A percentile compares a stretch with the other conserved stretches of the same genome.
Conservation (phyloP, 1,284 basidiomycete genomes). For the Tilletia caries region DNA sequence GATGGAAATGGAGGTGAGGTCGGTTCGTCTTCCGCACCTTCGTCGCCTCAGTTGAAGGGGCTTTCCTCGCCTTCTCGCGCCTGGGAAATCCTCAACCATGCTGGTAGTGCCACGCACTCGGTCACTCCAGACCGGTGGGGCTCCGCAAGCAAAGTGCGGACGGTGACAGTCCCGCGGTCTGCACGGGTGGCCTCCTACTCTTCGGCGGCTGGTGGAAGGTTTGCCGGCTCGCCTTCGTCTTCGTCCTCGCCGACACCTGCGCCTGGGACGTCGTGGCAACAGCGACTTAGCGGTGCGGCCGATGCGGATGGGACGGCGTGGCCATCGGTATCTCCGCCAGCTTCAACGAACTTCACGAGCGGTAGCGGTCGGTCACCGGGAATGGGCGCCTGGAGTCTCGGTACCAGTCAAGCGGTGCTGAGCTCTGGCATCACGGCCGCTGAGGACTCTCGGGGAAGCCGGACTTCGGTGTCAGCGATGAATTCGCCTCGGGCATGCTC, state of each 20-base stretch:
- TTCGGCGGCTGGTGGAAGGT: conserved; percentile 12
- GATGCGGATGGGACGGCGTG: background rate
- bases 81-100: conserved; percentile 43
- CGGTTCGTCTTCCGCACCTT: conserved; percentile 14
- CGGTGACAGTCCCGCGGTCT: conserved; percentile 33
- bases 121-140: conserved; percentile 25
- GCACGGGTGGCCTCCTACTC: conserved; percentile 26
- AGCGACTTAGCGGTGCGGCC: background rate
- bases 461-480: background rate
- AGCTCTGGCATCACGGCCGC: background rate
- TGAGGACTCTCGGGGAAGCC: background rate
- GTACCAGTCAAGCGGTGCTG: conserved; percentile 1
- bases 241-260: background rate
- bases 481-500: no score
- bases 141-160: conserved; percentile 39
- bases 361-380: background rate
- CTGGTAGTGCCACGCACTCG: conserved; percentile 19
- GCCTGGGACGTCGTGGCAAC: no score
- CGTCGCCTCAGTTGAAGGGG: conserved; percentile 28
- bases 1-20: background rate
- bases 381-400: conserved; percentile 2
- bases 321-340: background rate
- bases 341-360: background rate
- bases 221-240: background rate
- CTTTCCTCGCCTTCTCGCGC: conserved; percentile 34